Conservation (phyloP, 257 asterid species). For the Thymus mandschuricus region DNA sequence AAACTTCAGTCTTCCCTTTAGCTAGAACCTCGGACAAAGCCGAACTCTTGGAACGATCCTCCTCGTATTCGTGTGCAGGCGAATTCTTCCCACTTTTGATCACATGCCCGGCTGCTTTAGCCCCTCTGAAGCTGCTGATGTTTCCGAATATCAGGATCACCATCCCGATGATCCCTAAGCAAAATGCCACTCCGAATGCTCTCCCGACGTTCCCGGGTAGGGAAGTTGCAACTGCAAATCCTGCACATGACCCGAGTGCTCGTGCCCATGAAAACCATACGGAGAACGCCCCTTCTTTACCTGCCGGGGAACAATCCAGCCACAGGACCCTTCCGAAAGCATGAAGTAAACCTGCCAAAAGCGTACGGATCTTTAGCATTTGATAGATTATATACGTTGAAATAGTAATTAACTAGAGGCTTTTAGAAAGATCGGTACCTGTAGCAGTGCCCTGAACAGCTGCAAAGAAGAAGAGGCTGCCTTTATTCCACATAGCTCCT, state of each 20-base stretch:
- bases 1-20: constrained; percentile 43
- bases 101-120: constrained; percentile 80
- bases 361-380: not conserved
- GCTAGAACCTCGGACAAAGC: constrained; percentile 33
- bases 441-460: constrained; percentile 77
- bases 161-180: constrained; percentile 58
- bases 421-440: constrained; percentile 34
- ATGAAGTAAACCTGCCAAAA: constrained; percentile 59
- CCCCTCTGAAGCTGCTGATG: constrained; percentile 79
- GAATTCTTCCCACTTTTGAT: constrained; percentile 49
- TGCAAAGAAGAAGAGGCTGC: constrained; percentile 57
- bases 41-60: constrained; percentile 39
- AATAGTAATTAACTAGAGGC: not conserved
- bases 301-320: constrained; percentile 84
- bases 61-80: constrained; percentile 47
- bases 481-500: constrained; percentile 50
- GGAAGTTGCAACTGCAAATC: constrained; percentile 69
- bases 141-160: constrained; percentile 73
- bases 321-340: constrained; percentile 81
- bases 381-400: not conserved
- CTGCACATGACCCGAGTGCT: constrained; percentile 68
- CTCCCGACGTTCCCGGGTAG: constrained; percentile 57
- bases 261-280: constrained; percentile 86
- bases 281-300: constrained; percentile 88
- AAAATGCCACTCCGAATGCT: constrained; percentile 68